Evolutionary conservation across 176 grass and related monocot genomes (phyloP).

Genomic region (Triticum timopheevii): DNA sequence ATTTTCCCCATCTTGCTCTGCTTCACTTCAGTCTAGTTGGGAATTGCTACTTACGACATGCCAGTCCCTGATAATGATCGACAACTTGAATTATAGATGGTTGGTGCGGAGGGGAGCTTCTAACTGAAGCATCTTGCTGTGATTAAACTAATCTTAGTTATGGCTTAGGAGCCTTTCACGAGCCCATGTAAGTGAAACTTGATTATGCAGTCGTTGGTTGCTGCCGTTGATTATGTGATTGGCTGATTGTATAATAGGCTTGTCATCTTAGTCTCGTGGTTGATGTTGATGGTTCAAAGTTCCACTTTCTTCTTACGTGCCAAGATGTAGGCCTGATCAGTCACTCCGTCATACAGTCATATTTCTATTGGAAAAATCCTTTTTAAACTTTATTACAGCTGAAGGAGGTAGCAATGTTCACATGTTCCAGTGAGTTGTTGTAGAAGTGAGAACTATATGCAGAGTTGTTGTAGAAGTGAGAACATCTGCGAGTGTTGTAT

Average conservation of each 20-base stretch:
- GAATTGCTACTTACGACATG: too few relatives aligned
- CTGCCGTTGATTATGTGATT: neutral
- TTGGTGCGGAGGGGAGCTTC: too few relatives aligned
- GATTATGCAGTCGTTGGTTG: neutral
- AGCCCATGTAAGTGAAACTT: slow-evolving; percentile 7
- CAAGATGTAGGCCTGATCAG: neutral
- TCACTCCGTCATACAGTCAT: neutral
- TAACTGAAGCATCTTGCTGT: too few relatives aligned
- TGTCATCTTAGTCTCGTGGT: neutral
- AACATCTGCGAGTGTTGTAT: neutral
- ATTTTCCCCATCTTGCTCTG: too few relatives aligned
- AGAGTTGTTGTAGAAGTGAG: neutral
- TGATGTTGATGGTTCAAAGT: slow-evolving; percentile 18
- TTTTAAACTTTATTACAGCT: neutral
- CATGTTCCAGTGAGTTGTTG: neutral
- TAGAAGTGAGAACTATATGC: neutral
- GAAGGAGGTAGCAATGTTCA: neutral
- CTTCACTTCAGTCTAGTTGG: too few relatives aligned
- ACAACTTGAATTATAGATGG: too few relatives aligned
- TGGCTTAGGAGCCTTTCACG: neutral
- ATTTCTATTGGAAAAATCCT: neutral
- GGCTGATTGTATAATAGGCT: slow-evolving; percentile 4
- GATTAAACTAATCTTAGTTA: neutral
- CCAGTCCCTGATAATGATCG: too few relatives aligned
- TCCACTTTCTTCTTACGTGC: neutral